Evolutionary conservation across 208 protist species (phyloP), one percentile per base, ranked within the genome.

Genomic region (Leishmania turanica): DNA sequence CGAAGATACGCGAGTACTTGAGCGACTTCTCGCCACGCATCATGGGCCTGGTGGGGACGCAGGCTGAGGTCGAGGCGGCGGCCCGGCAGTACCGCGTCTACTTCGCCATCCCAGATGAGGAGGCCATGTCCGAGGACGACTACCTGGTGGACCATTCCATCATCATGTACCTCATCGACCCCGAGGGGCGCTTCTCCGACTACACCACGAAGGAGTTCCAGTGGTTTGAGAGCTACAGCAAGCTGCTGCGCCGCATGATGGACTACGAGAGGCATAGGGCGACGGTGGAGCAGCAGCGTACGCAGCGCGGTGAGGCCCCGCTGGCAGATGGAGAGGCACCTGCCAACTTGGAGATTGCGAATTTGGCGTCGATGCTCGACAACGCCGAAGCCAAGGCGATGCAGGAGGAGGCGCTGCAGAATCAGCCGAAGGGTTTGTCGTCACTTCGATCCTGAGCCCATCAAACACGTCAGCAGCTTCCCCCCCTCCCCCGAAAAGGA

Each of bases 61-160:
- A 83, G 68, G 91, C 96, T 70, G 75, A 98, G 80, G 90, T 99
- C 49, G 87, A 96, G 73, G 78, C 84, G 60, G 90, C 96, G 2
- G 90, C 94, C 65, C 88, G 92, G 40, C 82, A 93, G 81, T 99
- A 97, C 81, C 92, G 98, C 65, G 97, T 99, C 40, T 99, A 99
- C 88, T 98, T 92, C 72, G 88, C 90, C 54, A 78, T 92, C 79
- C 91, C 92, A 13, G 93, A 96, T 40, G 88, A 93, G 49, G 87
- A 93, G 65, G 94, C 86, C 27, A 91, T 92, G 80, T 92, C 87
- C 21, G 90, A 92, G 51, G 95, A 98, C 37, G 98, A 99, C 83
- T 99, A 99, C 84, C 86, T 99, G 4, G 91, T 99, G 1, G 98
- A 99, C 80, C 98, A 99, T 88, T 96, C 93, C 31, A 99, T 99